A percentile compares a stretch with the other conserved stretches of the same genome.
Conservation (phyloP, 805 yeast species). For the Teunomyces gatunensis region DNA sequence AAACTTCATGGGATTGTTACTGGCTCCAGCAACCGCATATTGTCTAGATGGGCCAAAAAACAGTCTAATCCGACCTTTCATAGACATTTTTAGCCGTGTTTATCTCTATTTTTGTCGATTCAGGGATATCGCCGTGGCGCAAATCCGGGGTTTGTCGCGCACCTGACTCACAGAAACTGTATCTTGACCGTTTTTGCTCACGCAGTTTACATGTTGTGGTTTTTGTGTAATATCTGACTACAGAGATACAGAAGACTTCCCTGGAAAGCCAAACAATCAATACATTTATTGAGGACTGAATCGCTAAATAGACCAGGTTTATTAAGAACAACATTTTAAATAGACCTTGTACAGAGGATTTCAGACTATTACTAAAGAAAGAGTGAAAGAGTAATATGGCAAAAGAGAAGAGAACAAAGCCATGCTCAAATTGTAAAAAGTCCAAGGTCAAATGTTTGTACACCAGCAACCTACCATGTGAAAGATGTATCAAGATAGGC, state of each 20-base stretch:
- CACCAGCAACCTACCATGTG: constrained; percentile 49
- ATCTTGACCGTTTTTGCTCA: not conserved
- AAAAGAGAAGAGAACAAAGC: constrained; percentile 48
- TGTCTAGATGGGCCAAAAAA: constrained; percentile 53
- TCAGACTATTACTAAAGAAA: not conserved
- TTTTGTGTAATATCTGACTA: not conserved
- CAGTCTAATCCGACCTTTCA: constrained; percentile 34
- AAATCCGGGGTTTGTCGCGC: not conserved
- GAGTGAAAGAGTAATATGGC: constrained; percentile 14
- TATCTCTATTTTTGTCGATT: too few relatives aligned
- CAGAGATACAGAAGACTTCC: not conserved
- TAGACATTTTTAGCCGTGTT: constrained; percentile 27
- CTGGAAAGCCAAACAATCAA: not conserved
- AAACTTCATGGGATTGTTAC: constrained; percentile 58
- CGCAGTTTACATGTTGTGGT: not conserved
- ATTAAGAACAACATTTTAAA: not conserved
- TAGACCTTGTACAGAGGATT: not conserved
- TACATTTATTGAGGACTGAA: not conserved
- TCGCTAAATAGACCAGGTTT: not conserved
- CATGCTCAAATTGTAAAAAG: constrained; percentile 61
- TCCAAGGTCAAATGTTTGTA: constrained; percentile 64
- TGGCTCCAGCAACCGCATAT: constrained; percentile 72
- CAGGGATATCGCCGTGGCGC: not conserved
- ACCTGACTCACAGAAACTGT: not conserved
- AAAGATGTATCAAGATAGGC: constrained; percentile 51